Evolutionary conservation across 1,284 basidiomycete species (phyloP), one percentile per base, ranked within the genome.

Genomic region (Vanrija sp.): DNA sequence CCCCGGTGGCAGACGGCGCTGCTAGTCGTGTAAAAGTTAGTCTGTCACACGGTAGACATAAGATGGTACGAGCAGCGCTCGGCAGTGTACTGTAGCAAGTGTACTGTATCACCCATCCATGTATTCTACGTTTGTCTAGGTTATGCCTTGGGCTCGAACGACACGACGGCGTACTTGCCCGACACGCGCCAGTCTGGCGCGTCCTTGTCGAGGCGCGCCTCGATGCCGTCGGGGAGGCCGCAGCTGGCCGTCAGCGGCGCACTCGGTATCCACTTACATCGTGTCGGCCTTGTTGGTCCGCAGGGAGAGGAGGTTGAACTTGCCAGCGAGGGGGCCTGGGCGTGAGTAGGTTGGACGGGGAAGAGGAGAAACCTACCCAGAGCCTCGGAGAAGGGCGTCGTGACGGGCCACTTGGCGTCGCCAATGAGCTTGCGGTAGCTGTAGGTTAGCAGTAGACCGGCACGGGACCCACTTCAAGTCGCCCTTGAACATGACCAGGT

Each of bases 241-340:
- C 63, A 71, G 47, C 72, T 75, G 56, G 4, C 12, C 2, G 41
- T 36, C 15, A 46, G 46, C 39, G 20, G n/a, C n/a, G 27, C 3
- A n/a, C 22, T 14, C 4, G 18, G 6, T 6, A 39, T 9, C 12
- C 16, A 65, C 73, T 59, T 53, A 75, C 31, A 88, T 88, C 1
- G 97, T 93, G 68, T 98, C 94, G 0, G 95, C 95, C 75, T 98
- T 98, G 79, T 89, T 93, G 1, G 95, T 98, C 22, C 95, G 83
- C 54, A 97, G 76, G 62, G 88, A 90, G 25, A 96, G 76, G 20
- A 96, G 73, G 3, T 87, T 86, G 73, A 96, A 86, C 8, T 84
- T 78, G 2, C 90, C 88, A 0, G 84, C 83, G 16, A 95, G 75
- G 0, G 89, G 87, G 4, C 89, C 88, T 89, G 61, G 38, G 19